Base-by-base conservation (phyloP, 2,329 filamentous ascomycete genomes). In the Hortaea sp. region DNA sequence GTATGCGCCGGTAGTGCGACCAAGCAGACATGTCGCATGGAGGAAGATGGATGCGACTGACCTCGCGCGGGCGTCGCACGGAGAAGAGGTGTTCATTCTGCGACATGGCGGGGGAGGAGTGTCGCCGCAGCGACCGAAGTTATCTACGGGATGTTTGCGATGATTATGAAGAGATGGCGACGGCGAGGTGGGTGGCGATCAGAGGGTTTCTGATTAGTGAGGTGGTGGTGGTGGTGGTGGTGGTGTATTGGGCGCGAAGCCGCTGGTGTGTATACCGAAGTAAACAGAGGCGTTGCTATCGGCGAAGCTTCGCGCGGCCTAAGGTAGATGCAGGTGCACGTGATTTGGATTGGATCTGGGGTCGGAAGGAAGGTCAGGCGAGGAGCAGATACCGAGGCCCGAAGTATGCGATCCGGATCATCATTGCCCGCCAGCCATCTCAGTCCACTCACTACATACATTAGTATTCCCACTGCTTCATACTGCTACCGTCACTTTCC, bases 61-160 rank as follows among this genome's bases (percentile, higher is more conserved):
- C 88, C 77, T 95, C 89, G 76, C 90, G 81, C 57, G 86, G 85
- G 62, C 89, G 84, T 69, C 88, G 88, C 65, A 94, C 87, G 63
- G 88, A 95, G 77, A 90, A 95, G 63, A 92, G 74, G 62, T 85
- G 85, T 51, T 81, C 10, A 80, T 35, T 9, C 61, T 92, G 86
- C 70, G 87, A 87, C 88, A 94, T 94, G 62, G 51, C 73, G 45
- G 29, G 7, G 10, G 38, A 10, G 20, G 10, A 4, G 5, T 35
- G 32, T 32, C 5, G 20, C 20, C 20, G 20, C 2, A 20, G 20
- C 20, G 20, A 20, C 20, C 4, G 20, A 20, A 20, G 20, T 20
- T 20, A 4, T 20, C 4, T 20, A 20, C 20, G 20, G 20, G 2
- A 20, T 20, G 20, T 20, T 20, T 20, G 20, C 20, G 20, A 20